Conservation (phyloP, 2,329 filamentous ascomycete species). For the Hypomyces perniciosus region DNA sequence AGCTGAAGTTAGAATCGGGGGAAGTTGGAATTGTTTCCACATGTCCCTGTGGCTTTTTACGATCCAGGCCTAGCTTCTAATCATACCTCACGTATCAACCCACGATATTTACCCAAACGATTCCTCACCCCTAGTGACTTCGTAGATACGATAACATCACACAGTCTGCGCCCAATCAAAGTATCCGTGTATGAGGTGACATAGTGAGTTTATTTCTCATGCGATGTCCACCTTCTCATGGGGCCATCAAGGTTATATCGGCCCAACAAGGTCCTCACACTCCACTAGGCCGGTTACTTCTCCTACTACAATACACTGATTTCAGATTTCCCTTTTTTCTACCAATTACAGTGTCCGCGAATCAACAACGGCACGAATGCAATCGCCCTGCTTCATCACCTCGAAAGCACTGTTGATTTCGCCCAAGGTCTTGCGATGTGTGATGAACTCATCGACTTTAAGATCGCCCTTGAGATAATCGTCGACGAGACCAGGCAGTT, state of each 20-base stretch:
- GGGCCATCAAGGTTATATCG: background rate
- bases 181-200: no score
- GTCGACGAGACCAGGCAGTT: slow-evolving; percentile 77
- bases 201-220: no score
- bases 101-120: no score
- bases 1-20: no score
- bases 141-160: no score
- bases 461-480: slow-evolving; percentile 87
- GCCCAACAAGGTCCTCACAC: background rate
- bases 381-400: slow-evolving; percentile 93
- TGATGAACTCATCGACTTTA: slow-evolving; percentile 99
- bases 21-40: no score
- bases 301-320: background rate
- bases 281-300: background rate
- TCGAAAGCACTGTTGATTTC: slow-evolving; percentile 89
- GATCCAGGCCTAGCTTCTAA: no score
- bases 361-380: slow-evolving; percentile 87
- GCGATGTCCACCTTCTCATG: no score
- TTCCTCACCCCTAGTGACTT: no score
- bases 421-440: slow-evolving; percentile 75
- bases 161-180: no score
- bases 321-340: background rate
- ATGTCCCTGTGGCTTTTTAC: no score
- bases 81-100: no score
- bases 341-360: slow-evolving; percentile 40